Evolutionary conservation across 169 alveolate genomes (phyloP).

Genomic region (Plasmodium cynomolgi): DNA sequence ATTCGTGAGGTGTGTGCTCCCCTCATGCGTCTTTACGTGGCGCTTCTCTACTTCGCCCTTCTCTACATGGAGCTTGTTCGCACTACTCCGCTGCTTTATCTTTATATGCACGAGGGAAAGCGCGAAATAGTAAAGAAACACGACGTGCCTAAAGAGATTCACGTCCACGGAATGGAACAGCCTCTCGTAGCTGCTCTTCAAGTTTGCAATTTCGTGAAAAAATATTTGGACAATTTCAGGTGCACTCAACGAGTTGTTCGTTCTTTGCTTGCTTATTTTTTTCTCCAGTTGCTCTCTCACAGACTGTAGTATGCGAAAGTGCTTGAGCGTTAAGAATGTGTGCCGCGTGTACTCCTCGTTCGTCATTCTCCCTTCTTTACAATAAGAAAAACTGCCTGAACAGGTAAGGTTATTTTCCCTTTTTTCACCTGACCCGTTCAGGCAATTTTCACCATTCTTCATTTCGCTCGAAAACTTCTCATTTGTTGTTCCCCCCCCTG

Average conservation of each 20-base stretch:
- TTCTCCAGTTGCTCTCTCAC: constrained; percentile 2
- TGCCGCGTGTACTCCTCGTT: constrained; percentile 23
- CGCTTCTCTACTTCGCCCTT: too few species aligned
- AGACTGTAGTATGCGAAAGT: constrained; percentile 26
- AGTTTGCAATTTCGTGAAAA: constrained; percentile 22
- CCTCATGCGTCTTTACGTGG: background rate
- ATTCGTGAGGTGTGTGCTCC: background rate
- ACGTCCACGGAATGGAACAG: constrained; percentile 40
- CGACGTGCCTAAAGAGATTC: constrained; percentile 46
- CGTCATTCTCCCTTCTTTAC: background rate
- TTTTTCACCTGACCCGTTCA: constrained; percentile 4
- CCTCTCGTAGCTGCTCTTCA: constrained; percentile 27
- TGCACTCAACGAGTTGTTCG: background rate
- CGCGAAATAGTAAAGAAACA: constrained; percentile 48
- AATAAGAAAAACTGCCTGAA: constrained; percentile 1
- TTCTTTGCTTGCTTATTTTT: background rate
- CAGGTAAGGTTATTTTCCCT: background rate
- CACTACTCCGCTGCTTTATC: constrained; percentile 6
- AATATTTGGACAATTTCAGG: constrained; percentile 15
- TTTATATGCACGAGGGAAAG: constrained; percentile 52
- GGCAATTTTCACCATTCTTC: background rate
- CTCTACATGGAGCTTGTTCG: too few species aligned
- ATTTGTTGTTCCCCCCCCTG: background rate
- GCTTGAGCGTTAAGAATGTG: constrained; percentile 47
- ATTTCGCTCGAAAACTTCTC: background rate